Percentiles rank a stretch among this genome's conserved stretches.
Conservation (phyloP, 352 stramenopile species). For the Phytophthora sojae region DNA sequence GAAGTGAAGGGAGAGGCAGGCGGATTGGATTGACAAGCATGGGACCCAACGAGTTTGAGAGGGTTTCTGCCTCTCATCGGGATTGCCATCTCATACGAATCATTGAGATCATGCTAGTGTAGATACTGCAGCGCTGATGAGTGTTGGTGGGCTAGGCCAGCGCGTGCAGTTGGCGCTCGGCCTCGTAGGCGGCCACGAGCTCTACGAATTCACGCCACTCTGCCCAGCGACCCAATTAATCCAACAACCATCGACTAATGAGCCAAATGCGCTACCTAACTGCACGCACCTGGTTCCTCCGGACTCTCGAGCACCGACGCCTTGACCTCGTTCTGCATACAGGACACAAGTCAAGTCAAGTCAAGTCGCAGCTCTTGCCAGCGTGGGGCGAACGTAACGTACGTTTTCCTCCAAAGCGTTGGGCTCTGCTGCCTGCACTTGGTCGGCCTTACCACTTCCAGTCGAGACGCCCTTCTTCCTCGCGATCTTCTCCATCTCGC, state of each 20-base stretch:
- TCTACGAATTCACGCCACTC: slow-evolving; percentile 67
- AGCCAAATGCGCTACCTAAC: too few species aligned
- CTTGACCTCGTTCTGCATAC: slow-evolving; percentile 15
- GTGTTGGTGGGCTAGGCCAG: background rate
- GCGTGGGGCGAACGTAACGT: background rate
- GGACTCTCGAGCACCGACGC: background rate
- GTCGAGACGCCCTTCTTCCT: background rate
- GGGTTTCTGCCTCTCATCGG: slow-evolving; percentile 5
- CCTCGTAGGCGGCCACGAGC: slow-evolving; percentile 51
- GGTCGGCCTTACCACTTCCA: slow-evolving; percentile 2
- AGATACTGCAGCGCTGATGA: background rate
- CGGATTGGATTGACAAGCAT: slow-evolving; percentile 14
- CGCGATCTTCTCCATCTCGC: slow-evolving; percentile 46
- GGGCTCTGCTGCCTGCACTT: slow-evolving; percentile 2
- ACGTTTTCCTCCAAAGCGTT: slow-evolving; percentile 24
- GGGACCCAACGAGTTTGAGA: background rate
- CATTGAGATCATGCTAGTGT: too few species aligned
- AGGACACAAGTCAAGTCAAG: background rate
- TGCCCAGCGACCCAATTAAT: slow-evolving; percentile 1
- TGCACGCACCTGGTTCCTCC: slow-evolving; percentile 24
- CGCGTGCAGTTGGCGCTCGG: slow-evolving; percentile 40
- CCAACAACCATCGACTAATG: background rate
- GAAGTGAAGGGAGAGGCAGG: background rate
- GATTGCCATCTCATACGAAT: background rate
- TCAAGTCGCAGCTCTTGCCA: background rate